These are phyloP conservation scores for Atkinsonella texensis DNA, from an alignment of 2,329 filamentous ascomycete genomes.

Conservation along the genomic window DNA sequence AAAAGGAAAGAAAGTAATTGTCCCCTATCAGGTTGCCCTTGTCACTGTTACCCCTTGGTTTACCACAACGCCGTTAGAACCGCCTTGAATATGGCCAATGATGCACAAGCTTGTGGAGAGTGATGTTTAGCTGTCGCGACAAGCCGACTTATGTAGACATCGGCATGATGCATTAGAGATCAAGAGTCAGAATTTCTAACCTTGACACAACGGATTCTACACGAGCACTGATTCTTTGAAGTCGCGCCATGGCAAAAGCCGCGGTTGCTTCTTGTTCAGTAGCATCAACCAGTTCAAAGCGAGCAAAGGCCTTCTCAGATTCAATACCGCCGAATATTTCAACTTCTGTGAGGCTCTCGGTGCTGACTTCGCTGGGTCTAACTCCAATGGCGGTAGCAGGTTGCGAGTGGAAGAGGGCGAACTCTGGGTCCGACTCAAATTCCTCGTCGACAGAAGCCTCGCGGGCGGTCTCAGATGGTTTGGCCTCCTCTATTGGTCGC, in stretches of 20 bases:
- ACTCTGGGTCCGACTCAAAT: slow-evolving; percentile 51
- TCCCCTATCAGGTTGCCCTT: not conserved
- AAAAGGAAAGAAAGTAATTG: not conserved
- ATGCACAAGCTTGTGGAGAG: slow-evolving; percentile 1
- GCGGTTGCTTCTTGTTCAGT: slow-evolving; percentile 35
- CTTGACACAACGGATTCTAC: slow-evolving; percentile 24
- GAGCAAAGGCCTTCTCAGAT: slow-evolving; percentile 50
- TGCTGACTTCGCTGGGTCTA: slow-evolving; percentile 26
- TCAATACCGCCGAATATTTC: slow-evolving; percentile 42
- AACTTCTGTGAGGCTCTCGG: slow-evolving; percentile 26
- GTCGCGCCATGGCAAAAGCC: slow-evolving; percentile 33
- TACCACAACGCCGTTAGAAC: slow-evolving; percentile 5
- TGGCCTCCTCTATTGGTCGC: slow-evolving; percentile 26
- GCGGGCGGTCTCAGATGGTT: slow-evolving; percentile 16
- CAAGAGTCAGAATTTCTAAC: slow-evolving; percentile 25
- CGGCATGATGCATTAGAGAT: slow-evolving; percentile 14
- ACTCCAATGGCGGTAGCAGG: slow-evolving; percentile 12
- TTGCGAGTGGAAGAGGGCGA: slow-evolving; percentile 46
- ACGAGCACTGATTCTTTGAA: slow-evolving; percentile 34
- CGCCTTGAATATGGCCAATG: not conserved
- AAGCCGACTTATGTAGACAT: not conserved
- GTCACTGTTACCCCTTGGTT: not conserved
- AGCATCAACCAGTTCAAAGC: slow-evolving; percentile 52
- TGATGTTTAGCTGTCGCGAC: not conserved
- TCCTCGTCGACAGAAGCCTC: slow-evolving; percentile 33